Base-by-base conservation (phyloP, 73 alveolate species). In the Uronychia binucleata region DNA sequence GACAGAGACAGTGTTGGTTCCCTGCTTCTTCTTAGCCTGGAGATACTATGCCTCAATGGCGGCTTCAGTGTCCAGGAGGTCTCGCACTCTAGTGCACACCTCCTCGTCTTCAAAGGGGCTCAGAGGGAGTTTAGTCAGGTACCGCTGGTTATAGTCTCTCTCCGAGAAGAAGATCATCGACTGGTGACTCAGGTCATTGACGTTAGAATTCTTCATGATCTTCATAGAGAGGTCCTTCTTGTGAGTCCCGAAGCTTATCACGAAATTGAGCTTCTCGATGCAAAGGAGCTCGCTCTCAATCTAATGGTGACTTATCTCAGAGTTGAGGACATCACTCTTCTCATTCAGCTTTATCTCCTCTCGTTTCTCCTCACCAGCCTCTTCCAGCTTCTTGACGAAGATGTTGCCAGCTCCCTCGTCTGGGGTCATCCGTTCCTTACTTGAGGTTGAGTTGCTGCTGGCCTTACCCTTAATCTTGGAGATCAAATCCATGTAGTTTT, bases 221-320 rank as follows among this genome's bases (percentile, higher is more conserved):
- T 46, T 88, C 35, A 83, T 60, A 14, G 84, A 34, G 25, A 83
- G 81, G 58, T 83, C 94, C 59, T 77, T 77, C 59, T 78, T 82
- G 46, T 84, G 77, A 30, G 94, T 88, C 27, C 83, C 59, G 74
- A 84, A 88, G 58, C 83, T 88, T 13, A 88, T 77, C 33, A 57
- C 25, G 85, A 83, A 88, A 67, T 76, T 31, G 32, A 83, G 81
- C 74, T 84, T 82, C 32, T 88, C 94, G 1, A 77, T 74, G 29
- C 91, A 83, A 33, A 88, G 88, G 57, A 88, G 79, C 76, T 88
- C 94, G 25, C 91, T 88, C 67, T 88, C 94, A 33, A 83, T 83
- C 31, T 88, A 57, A 58, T 83, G 90, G 30, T 84, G 85, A 30
- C 86, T 78, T n/a, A 81, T 29, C 59, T 88, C 94, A 14, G 80